A percentile compares a stretch with the other conserved stretches of the same genome.
Evolutionary conservation across 2,329 filamentous ascomycete genomes (phyloP).

Genomic region (Clonostachys rosea): DNA sequence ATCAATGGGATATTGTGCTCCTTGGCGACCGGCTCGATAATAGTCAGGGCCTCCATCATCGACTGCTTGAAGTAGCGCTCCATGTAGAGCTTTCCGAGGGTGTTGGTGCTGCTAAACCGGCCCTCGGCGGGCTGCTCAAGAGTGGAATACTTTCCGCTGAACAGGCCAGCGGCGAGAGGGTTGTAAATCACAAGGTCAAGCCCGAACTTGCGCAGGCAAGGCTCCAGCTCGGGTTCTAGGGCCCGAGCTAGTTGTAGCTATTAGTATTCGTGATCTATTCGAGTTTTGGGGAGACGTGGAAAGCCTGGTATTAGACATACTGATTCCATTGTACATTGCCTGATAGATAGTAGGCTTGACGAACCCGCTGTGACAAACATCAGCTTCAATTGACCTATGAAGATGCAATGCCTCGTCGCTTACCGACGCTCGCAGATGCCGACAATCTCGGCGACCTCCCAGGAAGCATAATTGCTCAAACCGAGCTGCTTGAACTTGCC

Average conservation of each 20-base stretch:
- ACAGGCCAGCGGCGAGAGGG: conserved; percentile 65
- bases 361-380: conserved; percentile 43
- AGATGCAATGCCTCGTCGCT: background rate
- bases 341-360: conserved; percentile 70
- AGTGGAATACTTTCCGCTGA: conserved; percentile 52
- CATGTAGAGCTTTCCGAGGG: conserved; percentile 4
- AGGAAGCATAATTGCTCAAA: conserved; percentile 69
- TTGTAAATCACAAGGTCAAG: conserved; percentile 69
- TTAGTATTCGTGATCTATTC: conserved; percentile 2
- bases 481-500: conserved; percentile 71
- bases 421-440: conserved; percentile 56
- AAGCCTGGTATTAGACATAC: conserved; percentile 1
- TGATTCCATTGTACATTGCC: conserved; percentile 54
- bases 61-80: conserved; percentile 2
- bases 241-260: conserved; percentile 42
- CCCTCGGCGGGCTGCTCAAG: conserved; percentile 17
- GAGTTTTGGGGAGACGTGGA: no score
- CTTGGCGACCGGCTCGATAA: conserved; percentile 2
- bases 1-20: conserved; percentile 1
- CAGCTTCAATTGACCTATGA: background rate
- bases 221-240: conserved; percentile 63
- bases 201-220: conserved; percentile 61
- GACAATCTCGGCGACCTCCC: conserved; percentile 72
- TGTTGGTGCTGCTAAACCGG: conserved; percentile 11
- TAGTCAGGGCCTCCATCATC: conserved; percentile 1